These are phyloP conservation scores for Fusarium pseudocircinatum DNA, from an alignment of 2,329 filamentous ascomycete species.

Conservation along the genomic window DNA sequence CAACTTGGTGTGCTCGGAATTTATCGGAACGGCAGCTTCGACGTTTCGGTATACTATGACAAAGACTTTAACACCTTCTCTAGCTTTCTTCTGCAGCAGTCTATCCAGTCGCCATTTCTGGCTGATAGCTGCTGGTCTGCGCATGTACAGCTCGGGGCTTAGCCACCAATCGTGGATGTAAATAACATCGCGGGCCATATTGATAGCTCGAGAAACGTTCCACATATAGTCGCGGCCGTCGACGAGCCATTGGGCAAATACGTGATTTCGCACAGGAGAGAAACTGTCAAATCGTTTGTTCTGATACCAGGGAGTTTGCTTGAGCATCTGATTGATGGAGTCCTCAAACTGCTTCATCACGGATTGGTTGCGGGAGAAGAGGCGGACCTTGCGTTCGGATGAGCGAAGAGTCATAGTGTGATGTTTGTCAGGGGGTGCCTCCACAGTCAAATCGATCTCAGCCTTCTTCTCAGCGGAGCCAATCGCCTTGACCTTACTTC, in stretches of 20 bases:
- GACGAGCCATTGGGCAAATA: slow-evolving; percentile 95
- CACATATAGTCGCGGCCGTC: slow-evolving; percentile 99
- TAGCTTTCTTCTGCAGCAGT: slow-evolving; percentile 90
- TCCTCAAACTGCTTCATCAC: slow-evolving; percentile 93
- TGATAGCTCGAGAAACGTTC: slow-evolving; percentile 96
- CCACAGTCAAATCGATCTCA: slow-evolving; percentile 55
- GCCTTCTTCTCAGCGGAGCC: slow-evolving; percentile 67
- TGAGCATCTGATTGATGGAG: slow-evolving; percentile 87
- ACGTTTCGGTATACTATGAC: slow-evolving; percentile 98
- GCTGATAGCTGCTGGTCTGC: slow-evolving; percentile 91
- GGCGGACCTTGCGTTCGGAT: slow-evolving; percentile 88
- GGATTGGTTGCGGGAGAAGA: slow-evolving; percentile 90
- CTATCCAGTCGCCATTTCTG: slow-evolving; percentile 98
- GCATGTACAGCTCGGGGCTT: slow-evolving; percentile 94
- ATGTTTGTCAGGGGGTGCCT: slow-evolving; percentile 64
- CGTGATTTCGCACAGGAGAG: slow-evolving; percentile 85
- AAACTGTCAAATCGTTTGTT: slow-evolving; percentile 92
- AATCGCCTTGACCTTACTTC: slow-evolving; percentile 63
- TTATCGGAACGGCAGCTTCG: slow-evolving; percentile 95
- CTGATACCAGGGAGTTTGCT: slow-evolving; percentile 83
- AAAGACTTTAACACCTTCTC: slow-evolving; percentile 96
- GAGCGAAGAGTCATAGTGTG: slow-evolving; percentile 91
- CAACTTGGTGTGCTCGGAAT: slow-evolving; percentile 98
- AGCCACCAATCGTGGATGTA: slow-evolving; percentile 99
- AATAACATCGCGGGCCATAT: slow-evolving; percentile 96